These are phyloP conservation scores for Metrosideros polymorpha DNA, from an alignment of 441 rosid species.

Conservation along the genomic window DNA sequence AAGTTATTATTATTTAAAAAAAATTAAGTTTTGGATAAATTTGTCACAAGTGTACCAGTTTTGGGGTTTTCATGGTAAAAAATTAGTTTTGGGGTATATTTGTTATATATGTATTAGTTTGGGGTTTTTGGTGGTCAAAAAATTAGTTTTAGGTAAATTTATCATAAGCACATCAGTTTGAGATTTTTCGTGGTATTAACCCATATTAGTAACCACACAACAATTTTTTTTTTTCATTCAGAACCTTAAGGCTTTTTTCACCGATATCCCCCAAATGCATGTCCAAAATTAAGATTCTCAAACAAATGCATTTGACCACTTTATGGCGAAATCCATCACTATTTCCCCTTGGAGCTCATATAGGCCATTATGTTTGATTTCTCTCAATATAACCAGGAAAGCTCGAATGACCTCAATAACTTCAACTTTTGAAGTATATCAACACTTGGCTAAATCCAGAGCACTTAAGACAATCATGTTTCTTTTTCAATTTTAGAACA, in stretches of 20 bases:
- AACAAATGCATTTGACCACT: neutral
- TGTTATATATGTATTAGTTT: no score
- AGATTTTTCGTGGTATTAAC: no score
- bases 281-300: neutral
- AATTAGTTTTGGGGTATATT: no score
- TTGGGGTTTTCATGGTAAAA: no score
- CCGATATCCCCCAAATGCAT: no score
- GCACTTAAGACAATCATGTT: neutral
- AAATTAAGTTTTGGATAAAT: no score
- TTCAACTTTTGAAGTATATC: neutral
- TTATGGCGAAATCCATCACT: neutral
- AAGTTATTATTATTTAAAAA: no score
- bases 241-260: rapidly evolving
- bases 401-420: neutral
- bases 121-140: no score
- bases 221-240: neutral
- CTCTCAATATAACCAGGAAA: neutral
- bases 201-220: no score
- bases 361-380: neutral
- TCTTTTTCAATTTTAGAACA: neutral
- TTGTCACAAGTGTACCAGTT: no score
- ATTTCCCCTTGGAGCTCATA: neutral
- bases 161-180: no score
- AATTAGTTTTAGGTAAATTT: no score
- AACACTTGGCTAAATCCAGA: neutral